Evolutionary conservation across 1,284 basidiomycete species (phyloP).

Genomic region (Takashimella tepidaria): DNA sequence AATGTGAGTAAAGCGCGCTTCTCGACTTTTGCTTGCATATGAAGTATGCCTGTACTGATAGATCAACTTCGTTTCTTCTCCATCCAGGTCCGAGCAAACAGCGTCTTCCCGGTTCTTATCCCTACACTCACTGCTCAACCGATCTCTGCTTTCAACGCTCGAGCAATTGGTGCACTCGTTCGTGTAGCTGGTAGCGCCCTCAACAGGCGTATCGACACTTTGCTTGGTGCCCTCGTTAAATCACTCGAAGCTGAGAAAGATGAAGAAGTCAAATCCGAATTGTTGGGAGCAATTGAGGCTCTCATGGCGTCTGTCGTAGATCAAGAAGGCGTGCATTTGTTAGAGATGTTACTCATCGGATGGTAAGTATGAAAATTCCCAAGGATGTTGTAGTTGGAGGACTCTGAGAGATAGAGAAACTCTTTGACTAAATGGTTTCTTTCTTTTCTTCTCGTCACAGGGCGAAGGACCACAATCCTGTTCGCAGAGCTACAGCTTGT

Average conservation of each 20-base stretch:
- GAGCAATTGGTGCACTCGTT: conserved; percentile 82
- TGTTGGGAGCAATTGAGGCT: conserved; percentile 69
- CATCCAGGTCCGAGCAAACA: conserved; percentile 72
- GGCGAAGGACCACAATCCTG: conserved; percentile 68
- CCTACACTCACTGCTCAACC: conserved; percentile 86
- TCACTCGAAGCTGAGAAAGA: conserved; percentile 57
- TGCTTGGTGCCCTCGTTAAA: conserved; percentile 70
- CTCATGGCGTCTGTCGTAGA: conserved; percentile 74
- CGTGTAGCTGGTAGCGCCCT: conserved; percentile 88
- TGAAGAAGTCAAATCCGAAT: conserved; percentile 64
- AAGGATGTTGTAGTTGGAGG: not conserved
- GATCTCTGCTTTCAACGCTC: conserved; percentile 94
- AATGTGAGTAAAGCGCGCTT: conserved; percentile 66
- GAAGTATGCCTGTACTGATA: not conserved
- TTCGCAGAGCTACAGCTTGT: conserved; percentile 70
- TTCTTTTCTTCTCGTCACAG: conserved; percentile 53
- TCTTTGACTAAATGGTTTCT: no score
- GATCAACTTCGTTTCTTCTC: conserved; percentile 4
- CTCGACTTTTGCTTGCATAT: no score
- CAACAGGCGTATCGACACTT: conserved; percentile 71
- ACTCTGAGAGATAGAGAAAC: not conserved
- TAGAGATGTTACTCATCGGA: conserved; percentile 83
- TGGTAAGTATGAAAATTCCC: conserved; percentile 56
- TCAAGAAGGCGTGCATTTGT: conserved; percentile 74
- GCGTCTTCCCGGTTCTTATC: conserved; percentile 97